Evolutionary conservation across 129 eudicot genomes (phyloP).

Genomic region (Flaveria trinervia): DNA sequence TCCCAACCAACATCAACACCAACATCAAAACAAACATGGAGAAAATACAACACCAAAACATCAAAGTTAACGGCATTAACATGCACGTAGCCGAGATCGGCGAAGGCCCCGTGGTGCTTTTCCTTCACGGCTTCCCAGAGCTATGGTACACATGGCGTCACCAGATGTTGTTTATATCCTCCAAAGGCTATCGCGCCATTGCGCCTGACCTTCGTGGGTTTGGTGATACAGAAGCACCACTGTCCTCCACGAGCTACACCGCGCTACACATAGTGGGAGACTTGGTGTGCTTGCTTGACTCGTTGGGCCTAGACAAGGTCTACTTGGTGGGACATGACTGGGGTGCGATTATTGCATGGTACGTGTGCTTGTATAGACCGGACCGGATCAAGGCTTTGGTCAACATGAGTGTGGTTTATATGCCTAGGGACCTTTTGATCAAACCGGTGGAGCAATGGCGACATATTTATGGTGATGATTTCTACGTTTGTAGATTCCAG

Average conservation of each 20-base stretch:
- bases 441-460: constrained; percentile 55
- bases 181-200: constrained; percentile 68
- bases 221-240: constrained; percentile 83
- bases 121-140: constrained; percentile 92
- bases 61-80: constrained; percentile 64
- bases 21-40: constrained; percentile 43
- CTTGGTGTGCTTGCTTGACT: constrained; percentile 60
- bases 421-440: constrained; percentile 54
- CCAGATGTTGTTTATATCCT: constrained; percentile 65
- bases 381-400: constrained; percentile 75
- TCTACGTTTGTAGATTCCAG: constrained; percentile 59
- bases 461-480: constrained; percentile 52
- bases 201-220: constrained; percentile 94
- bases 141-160: constrained; percentile 97
- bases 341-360: constrained; percentile 81
- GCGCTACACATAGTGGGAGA: constrained; percentile 77
- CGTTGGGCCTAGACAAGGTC: constrained; percentile 50
- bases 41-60: constrained; percentile 58
- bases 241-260: constrained; percentile 57
- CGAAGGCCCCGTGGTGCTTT: constrained; percentile 58
- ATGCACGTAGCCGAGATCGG: constrained; percentile 82
- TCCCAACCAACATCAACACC: not conserved
- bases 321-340: constrained; percentile 86
- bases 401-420: constrained; percentile 52
- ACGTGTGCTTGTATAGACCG: constrained; percentile 57